Conservation (phyloP, 805 yeast genomes). For the Barnettozyma pratensis region DNA sequence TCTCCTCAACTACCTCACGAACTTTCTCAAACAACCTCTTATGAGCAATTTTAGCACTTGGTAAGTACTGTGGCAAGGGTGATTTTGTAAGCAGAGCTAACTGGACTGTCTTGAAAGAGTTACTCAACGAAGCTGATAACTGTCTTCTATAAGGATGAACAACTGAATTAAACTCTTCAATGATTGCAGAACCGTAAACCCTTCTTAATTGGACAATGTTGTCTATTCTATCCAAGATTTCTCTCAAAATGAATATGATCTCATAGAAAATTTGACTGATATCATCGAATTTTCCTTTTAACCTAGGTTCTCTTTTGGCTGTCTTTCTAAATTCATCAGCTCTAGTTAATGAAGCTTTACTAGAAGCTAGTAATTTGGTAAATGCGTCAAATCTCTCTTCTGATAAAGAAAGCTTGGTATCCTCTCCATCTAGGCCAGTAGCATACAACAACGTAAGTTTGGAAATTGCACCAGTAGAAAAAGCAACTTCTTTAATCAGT, state of each 20-base stretch:
- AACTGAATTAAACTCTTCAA: conserved; percentile 37
- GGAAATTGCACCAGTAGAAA: conserved; percentile 35
- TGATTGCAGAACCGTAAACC: conserved; percentile 40
- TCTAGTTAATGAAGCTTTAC: conserved; percentile 33
- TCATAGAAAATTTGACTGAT: conserved; percentile 37
- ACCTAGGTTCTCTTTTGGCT: conserved; percentile 42
- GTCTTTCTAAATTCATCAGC: conserved; percentile 37
- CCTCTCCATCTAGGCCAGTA: conserved; percentile 33
- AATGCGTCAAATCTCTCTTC: conserved; percentile 29
- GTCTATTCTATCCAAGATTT: conserved; percentile 43
- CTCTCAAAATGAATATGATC: conserved; percentile 39
- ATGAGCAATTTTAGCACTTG: conserved; percentile 45
- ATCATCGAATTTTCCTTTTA: conserved; percentile 40
- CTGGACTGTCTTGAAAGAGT: conserved; percentile 37
- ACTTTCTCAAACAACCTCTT: conserved; percentile 40
- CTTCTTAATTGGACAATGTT: conserved; percentile 38
- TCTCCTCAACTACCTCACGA: conserved; percentile 30
- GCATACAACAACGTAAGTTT: conserved; percentile 35
- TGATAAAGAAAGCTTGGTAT: conserved; percentile 23
- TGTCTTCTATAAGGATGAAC: conserved; percentile 42
- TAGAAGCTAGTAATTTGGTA: conserved; percentile 29
- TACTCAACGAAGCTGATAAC: conserved; percentile 34
- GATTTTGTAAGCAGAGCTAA: conserved; percentile 38
- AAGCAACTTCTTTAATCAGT: conserved; percentile 36
- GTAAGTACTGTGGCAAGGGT: conserved; percentile 46